Percentiles rank a stretch among this genome's conserved stretches.
Evolutionary conservation across 2,329 filamentous ascomycete genomes (phyloP).

Genomic region (Grosmannia serpens): DNA sequence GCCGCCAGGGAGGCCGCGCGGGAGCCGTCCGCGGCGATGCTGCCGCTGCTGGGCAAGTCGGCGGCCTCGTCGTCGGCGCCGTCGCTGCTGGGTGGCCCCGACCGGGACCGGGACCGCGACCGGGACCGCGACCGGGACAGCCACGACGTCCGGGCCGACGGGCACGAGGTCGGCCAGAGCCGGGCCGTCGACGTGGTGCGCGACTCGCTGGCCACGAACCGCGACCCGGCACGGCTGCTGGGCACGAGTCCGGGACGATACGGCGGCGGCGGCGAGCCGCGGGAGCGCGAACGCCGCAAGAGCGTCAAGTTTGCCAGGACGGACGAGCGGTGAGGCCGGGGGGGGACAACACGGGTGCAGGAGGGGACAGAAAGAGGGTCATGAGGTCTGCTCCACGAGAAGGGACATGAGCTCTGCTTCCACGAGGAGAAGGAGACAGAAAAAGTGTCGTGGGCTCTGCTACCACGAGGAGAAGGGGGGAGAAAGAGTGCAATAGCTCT

Average conservation of each 20-base stretch:
- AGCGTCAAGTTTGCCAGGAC: constrained; percentile 50
- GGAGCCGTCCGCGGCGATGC: background rate
- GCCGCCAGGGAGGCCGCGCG: background rate
- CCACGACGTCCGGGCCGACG: constrained; percentile 31
- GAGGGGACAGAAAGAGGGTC: too few relatives aligned
- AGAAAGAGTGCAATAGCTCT: too few relatives aligned
- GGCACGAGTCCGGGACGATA: constrained; percentile 38
- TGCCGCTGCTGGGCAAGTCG: background rate
- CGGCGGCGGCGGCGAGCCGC: background rate
- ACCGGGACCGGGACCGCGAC: background rate
- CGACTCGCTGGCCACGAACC: constrained; percentile 32
- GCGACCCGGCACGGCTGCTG: constrained; percentile 24
- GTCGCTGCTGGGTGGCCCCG: background rate
- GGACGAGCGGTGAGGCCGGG: constrained; percentile 12
- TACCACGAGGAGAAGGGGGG: too few relatives aligned
- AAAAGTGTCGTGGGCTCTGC: too few relatives aligned
- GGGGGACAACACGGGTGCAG: background rate
- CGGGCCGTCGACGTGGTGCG: constrained; percentile 48
- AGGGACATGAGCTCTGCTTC: too few relatives aligned
- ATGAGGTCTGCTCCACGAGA: too few relatives aligned
- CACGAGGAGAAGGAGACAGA: too few relatives aligned
- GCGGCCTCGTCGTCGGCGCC: background rate
- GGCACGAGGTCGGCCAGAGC: constrained; percentile 45
- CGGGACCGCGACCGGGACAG: background rate
- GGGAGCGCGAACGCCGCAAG: constrained; percentile 45